A percentile compares a stretch with the other conserved stretches of the same genome.
Conservation (phyloP, 176 grass and related monocot genomes). For the Musa itinerans region DNA sequence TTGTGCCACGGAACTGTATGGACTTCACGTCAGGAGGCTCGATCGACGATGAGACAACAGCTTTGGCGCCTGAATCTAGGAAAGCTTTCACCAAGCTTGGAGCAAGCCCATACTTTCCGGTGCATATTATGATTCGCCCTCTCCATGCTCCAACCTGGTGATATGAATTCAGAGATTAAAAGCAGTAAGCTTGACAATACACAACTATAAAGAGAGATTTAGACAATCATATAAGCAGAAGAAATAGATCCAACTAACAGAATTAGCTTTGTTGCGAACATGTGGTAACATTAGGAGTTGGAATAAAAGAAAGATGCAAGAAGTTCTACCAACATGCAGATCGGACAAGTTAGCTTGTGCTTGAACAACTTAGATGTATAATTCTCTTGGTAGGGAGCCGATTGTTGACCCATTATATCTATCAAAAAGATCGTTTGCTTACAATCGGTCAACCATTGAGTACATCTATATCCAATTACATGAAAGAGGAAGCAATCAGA, state of each 20-base stretch:
- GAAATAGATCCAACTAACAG: not conserved
- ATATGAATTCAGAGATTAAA: not conserved
- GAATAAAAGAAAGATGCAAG: too few relatives aligned
- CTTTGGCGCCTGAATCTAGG: conserved; percentile 75
- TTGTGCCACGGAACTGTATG: conserved; percentile 49
- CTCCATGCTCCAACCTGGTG: conserved; percentile 87
- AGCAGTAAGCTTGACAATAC: not conserved
- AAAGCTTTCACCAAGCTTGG: conserved; percentile 74
- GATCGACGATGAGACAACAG: conserved; percentile 65
- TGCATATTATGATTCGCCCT: conserved; percentile 81
- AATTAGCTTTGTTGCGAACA: not conserved
- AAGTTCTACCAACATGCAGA: not conserved
- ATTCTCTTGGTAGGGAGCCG: too few relatives aligned
- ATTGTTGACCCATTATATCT: too few relatives aligned
- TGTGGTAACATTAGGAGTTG: too few relatives aligned
- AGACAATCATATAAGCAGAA: not conserved
- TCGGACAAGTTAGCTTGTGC: not conserved
- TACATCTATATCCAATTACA: not conserved
- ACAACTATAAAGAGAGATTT: not conserved
- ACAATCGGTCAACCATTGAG: not conserved
- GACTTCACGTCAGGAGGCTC: conserved; percentile 64
- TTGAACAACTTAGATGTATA: not conserved
- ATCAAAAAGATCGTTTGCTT: too few relatives aligned
- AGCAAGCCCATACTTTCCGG: conserved; percentile 55
- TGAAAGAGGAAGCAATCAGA: not conserved